Evolutionary conservation across 1,284 basidiomycete species (phyloP).

Genomic region (Naganishia cerealis): DNA sequence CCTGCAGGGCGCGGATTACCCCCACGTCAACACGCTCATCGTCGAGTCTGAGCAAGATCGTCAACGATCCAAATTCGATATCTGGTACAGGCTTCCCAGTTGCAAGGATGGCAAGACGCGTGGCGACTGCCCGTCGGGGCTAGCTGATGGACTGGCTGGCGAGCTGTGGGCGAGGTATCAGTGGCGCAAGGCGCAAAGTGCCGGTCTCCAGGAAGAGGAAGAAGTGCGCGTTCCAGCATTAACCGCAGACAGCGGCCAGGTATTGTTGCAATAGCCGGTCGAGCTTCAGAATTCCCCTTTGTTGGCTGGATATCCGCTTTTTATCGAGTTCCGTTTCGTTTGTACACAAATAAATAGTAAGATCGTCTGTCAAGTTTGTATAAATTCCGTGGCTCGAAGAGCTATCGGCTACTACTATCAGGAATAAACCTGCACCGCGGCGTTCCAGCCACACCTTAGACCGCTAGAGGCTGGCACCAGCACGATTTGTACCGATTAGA

Average conservation of each 20-base stretch:
- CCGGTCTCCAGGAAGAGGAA: background rate
- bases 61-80: background rate
- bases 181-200: slow-evolving; percentile 5
- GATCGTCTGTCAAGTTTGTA: too few species aligned
- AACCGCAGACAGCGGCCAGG: background rate
- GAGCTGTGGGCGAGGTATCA: slow-evolving; percentile 16
- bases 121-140: background rate
- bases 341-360: background rate
- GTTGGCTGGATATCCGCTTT: background rate
- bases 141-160: background rate
- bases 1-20: background rate
- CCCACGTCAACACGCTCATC: slow-evolving; percentile 1
- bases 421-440: too few species aligned
- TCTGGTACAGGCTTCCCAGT: background rate
- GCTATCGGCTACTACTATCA: too few species aligned
- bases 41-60: slow-evolving; percentile 7
- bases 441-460: too few species aligned
- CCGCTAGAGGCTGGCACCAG: too few species aligned
- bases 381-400: too few species aligned
- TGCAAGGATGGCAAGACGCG: slow-evolving; percentile 4
- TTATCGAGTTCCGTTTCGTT: background rate
- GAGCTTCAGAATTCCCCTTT: background rate
- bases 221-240: background rate
- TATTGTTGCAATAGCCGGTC: background rate
- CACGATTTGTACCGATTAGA: too few species aligned